Conservation (phyloP, 768 basidiomycete genomes). For the Tremella fuciformis region DNA sequence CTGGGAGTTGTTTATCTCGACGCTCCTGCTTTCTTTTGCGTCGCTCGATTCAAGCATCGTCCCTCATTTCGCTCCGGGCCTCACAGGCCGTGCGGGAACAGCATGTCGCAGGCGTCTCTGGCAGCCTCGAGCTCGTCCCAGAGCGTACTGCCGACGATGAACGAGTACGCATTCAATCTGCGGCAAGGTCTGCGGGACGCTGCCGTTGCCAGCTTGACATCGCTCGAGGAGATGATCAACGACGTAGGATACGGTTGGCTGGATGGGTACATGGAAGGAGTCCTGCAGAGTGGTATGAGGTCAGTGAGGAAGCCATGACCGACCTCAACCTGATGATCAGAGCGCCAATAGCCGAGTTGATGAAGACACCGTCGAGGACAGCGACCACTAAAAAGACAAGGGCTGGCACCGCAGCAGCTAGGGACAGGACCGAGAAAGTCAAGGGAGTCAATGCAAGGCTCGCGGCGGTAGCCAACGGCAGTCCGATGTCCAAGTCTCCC, state of each 20-base stretch:
- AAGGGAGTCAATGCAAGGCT: conserved; percentile 29
- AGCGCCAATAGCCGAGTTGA: conserved; percentile 40
- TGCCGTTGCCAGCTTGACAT: conserved; percentile 26
- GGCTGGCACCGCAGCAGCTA: conserved; percentile 38
- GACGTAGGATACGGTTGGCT: conserved; percentile 48
- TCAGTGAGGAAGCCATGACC: conserved; percentile 9
- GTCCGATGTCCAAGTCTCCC: conserved; percentile 27
- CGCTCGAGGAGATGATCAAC: conserved; percentile 41
- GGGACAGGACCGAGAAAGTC: conserved; percentile 39
- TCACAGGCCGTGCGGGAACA: not conserved
- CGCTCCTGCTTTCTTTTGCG: conserved; percentile 1
- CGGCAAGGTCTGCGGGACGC: conserved; percentile 29
- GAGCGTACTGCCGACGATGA: conserved; percentile 15
- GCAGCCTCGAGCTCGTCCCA: not conserved
- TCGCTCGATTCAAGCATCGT: no score
- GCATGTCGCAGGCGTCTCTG: not conserved
- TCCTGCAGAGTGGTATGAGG: conserved; percentile 29
- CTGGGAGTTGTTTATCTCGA: conserved; percentile 15
- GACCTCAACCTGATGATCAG: conserved; percentile 8
- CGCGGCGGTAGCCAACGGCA: conserved; percentile 15
- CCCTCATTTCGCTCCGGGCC: no score
- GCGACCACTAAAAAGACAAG: conserved; percentile 48
- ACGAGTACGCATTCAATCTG: conserved; percentile 39
- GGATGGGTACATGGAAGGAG: conserved; percentile 43
- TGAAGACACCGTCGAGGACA: conserved; percentile 49